phyloP scores from a whole-genome alignment of 1,139 yeast species.

The Pichia cactophila region DNA sequence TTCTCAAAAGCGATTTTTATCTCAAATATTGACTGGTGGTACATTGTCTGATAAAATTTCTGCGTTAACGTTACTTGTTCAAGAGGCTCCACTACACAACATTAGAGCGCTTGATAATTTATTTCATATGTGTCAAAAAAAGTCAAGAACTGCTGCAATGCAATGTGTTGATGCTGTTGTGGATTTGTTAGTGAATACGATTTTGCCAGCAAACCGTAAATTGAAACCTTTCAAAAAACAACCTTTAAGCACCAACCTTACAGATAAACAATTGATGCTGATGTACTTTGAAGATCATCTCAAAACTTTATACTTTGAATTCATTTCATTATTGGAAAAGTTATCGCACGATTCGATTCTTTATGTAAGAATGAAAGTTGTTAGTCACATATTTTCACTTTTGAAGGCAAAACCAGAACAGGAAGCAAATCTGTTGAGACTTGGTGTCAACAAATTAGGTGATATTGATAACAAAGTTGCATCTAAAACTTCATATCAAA shows the following conservation, averaged over 20 bases:
- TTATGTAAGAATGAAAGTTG: conserved; percentile 74
- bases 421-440: conserved; percentile 79
- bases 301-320: conserved; percentile 65
- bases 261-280: conserved; percentile 53
- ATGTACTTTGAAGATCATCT: conserved; percentile 87
- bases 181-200: conserved; percentile 72
- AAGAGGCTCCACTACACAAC: conserved; percentile 92
- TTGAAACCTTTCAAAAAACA: conserved; percentile 76
- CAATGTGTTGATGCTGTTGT: conserved; percentile 85
- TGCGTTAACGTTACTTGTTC: conserved; percentile 83
- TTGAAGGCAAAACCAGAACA: conserved; percentile 89
- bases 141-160: conserved; percentile 87
- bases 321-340: conserved; percentile 63
- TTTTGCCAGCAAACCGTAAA: conserved; percentile 74
- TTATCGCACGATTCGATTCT: conserved; percentile 88
- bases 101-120: conserved; percentile 75
- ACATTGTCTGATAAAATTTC: conserved; percentile 93
- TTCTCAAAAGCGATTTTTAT: conserved; percentile 81
- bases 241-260: conserved; percentile 41
- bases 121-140: conserved; percentile 74
- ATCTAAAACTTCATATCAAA: conserved; percentile 76
- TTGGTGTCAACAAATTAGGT: conserved; percentile 91
- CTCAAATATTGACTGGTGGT: conserved; percentile 87
- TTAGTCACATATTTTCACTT: conserved; percentile 71
- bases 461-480: conserved; percentile 88